Evolutionary conservation across 495 filamentous ascomycete species (phyloP), one percentile per base, ranked within the genome.

Genomic region (Oidiodendron maius): DNA sequence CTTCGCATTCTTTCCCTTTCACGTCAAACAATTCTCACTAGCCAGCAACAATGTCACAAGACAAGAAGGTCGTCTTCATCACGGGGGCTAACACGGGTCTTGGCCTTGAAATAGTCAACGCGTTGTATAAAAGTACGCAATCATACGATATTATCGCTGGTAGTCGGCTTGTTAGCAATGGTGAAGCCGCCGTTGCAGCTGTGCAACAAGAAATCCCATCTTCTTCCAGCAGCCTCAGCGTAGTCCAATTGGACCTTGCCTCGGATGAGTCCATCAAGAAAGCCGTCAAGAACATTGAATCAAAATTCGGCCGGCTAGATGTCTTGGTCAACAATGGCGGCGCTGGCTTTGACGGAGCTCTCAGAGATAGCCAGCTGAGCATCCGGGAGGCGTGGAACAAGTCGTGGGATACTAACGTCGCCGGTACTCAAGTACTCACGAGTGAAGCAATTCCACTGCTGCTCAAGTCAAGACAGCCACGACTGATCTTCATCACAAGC

Each of bases 261-360:
- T 66, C 66, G 15, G 68, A 76, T 40, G 50, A 47, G 34, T 71
- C 66, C 21, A 75, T 75, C 41, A 54, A 60, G 12, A 45, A 46
- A 21, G 74, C 74, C 26, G 60, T 61, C 12, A 44, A 58, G 9
- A 51, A 48, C 2, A 50, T 75, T n/a, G 43, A 58, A 21, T 11
- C 59, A 11, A 59, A 58, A 16, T 61, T 48, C 36, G 67, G 70
- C 5, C 50, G 65, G 2, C 64, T 83, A 25, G 77, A 84, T 39
- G 66, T 82, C 1, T 59, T 83, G 15, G 69, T 82, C 16, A 81
- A 81, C 55, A 83, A 82, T 48, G 77, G 76, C 2, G 78, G 77
- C 3, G 72, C 58, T 3, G 42, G 10, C 56, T 60, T 20, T 36
- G 42, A 44, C 37, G 18, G 48, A 49, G 25, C 13, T 50, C 22